Conservation (phyloP, 441 rosid genomes). For the Biscutella laevigata region DNA sequence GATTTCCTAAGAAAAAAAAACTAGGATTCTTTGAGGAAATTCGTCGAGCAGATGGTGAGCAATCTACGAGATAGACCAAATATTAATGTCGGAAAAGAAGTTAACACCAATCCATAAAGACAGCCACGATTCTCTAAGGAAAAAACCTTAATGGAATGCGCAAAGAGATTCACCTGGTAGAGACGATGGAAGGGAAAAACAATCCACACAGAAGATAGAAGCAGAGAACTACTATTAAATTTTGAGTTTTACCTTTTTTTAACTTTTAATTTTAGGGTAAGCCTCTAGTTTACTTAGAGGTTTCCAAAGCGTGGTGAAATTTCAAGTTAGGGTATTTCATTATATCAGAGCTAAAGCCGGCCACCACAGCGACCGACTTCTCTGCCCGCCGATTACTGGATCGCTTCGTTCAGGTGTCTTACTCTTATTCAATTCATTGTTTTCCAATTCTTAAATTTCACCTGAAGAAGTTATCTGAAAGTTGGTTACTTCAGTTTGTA, state of each 20-base stretch:
- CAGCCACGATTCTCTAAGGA: neutral
- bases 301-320: neutral
- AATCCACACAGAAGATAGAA: too few relatives aligned
- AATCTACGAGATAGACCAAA: neutral
- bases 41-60: conserved; percentile 17
- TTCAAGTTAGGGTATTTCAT: conserved; percentile 9
- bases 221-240: too few relatives aligned
- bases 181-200: neutral
- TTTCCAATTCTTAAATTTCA: neutral
- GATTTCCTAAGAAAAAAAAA: neutral
- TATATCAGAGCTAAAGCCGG: conserved; percentile 18
- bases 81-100: neutral
- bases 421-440: neutral
- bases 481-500: neutral
- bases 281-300: neutral
- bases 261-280: neutral
- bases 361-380: conserved; percentile 16
- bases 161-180: conserved; percentile 15
- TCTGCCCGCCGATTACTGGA: conserved; percentile 6
- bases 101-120: neutral
- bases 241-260: too few relatives aligned
- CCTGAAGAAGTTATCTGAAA: neutral
- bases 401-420: conserved; percentile 7
- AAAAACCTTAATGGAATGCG: neutral
- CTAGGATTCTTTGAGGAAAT: neutral